A percentile compares a stretch with the other conserved stretches of the same genome.
phyloP scores from a whole-genome alignment of 2,329 filamentous ascomycete genomes.

The Akanthomyces dipterigenus region DNA sequence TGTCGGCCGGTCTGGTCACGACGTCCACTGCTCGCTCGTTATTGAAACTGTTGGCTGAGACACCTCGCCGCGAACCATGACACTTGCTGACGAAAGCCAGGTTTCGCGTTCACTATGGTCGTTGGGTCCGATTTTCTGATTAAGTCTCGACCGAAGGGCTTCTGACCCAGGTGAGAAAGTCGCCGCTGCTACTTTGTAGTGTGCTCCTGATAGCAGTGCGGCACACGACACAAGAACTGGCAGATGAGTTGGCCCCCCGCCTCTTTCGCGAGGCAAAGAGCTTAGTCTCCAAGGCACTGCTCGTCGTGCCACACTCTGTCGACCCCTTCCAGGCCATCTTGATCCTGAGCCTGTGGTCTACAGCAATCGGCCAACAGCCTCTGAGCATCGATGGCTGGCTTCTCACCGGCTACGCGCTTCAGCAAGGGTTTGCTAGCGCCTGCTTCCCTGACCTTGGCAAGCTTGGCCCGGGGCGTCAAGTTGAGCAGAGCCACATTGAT shows the following conservation, averaged over 20 bases:
- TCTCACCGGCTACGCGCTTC: constrained; percentile 20
- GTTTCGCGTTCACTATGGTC: not conserved
- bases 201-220: constrained; percentile 21
- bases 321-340: constrained; percentile 22
- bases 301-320: constrained; percentile 15
- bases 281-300: constrained; percentile 14
- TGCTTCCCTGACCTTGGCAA: constrained; percentile 11
- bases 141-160: constrained; percentile 13
- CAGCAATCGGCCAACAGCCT: constrained; percentile 20
- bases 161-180: constrained; percentile 8
- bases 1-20: constrained; percentile 18
- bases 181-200: constrained; percentile 20
- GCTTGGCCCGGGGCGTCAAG: not conserved
- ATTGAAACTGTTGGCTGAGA: constrained; percentile 16
- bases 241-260: constrained; percentile 18
- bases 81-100: not conserved
- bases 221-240: constrained; percentile 19
- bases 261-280: constrained; percentile 20
- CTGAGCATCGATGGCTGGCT: constrained; percentile 24
- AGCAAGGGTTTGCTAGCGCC: constrained; percentile 19
- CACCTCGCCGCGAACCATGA: not conserved
- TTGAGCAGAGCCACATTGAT: constrained; percentile 6
- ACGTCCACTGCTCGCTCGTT: constrained; percentile 16
- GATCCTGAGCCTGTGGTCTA: constrained; percentile 23
- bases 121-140: constrained; percentile 14